These are phyloP conservation scores for Infundibulicybe gibba DNA, from an alignment of 768 basidiomycete species.

Conservation along the genomic window DNA sequence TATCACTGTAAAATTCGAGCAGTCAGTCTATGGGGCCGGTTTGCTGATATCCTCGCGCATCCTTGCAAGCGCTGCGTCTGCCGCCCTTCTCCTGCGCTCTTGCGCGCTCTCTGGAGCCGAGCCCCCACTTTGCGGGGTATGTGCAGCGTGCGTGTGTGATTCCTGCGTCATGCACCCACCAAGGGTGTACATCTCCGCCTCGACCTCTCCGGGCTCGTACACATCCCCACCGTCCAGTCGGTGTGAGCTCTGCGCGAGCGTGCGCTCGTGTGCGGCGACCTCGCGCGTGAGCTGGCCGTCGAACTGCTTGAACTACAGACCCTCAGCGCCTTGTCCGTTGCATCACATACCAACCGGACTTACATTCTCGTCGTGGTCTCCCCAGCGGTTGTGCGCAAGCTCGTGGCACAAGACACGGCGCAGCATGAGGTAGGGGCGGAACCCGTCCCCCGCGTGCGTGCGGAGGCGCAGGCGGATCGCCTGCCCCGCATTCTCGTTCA, in stretches of 20 bases:
- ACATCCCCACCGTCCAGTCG: slow-evolving; percentile 39
- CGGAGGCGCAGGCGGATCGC: slow-evolving; percentile 66
- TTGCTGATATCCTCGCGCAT: too few species aligned
- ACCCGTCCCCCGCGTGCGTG: slow-evolving; percentile 71
- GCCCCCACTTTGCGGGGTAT: too few species aligned
- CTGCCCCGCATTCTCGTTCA: slow-evolving; percentile 61
- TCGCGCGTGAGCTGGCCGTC: slow-evolving; percentile 75
- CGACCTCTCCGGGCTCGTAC: slow-evolving; percentile 56
- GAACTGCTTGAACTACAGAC: slow-evolving; percentile 67
- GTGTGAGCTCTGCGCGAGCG: slow-evolving; percentile 49
- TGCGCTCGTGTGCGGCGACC: slow-evolving; percentile 63
- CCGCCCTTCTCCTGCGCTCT: too few species aligned
- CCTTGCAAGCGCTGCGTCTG: too few species aligned
- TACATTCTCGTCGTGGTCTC: slow-evolving; percentile 71
- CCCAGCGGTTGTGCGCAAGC: slow-evolving; percentile 71
- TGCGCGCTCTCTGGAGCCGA: too few species aligned
- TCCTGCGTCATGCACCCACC: slow-evolving; percentile 2
- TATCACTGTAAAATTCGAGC: too few species aligned
- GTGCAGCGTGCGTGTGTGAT: too few species aligned
- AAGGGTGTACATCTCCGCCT: slow-evolving; percentile 48
- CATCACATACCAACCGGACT: slow-evolving; percentile 19
- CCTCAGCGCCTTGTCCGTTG: neutral
- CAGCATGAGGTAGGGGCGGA: slow-evolving; percentile 60
- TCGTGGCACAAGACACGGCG: slow-evolving; percentile 75
- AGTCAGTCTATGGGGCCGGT: too few species aligned